Conservation (phyloP, 768 basidiomycete species). For the Boletus pseudopeckii region DNA sequence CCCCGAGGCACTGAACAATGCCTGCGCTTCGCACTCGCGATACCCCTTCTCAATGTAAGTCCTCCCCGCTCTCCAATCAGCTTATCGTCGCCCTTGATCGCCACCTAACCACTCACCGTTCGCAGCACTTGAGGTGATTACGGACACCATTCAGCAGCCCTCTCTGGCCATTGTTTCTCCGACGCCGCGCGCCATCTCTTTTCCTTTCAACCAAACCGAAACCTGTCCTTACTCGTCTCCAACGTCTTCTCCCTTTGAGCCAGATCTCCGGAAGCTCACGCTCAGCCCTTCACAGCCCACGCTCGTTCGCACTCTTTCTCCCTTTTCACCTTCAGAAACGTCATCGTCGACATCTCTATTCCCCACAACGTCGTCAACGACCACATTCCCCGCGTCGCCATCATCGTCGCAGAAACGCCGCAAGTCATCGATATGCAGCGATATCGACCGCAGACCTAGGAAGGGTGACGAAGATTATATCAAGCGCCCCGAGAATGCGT, state of each 20-base stretch:
- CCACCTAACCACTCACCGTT: conserved; percentile 14
- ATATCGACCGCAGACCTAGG: conserved; percentile 47
- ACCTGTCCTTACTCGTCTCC: conserved; percentile 66
- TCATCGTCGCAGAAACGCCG: conserved; percentile 47
- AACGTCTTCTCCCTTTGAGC: conserved; percentile 69
- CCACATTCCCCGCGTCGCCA: conserved; percentile 33
- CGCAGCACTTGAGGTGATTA: conserved; percentile 72
- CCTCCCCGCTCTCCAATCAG: background rate
- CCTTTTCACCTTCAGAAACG: conserved; percentile 32
- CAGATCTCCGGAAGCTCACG: conserved; percentile 50
- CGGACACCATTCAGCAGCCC: conserved; percentile 58
- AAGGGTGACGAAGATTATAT: conserved; percentile 81
- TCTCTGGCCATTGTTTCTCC: conserved; percentile 52
- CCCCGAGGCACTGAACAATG: conserved; percentile 41
- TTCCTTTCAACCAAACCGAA: conserved; percentile 37
- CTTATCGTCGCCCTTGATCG: conserved; percentile 1
- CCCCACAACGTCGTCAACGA: conserved; percentile 36
- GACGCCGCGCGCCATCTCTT: conserved; percentile 55
- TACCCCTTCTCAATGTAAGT: conserved; percentile 53
- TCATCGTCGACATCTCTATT: conserved; percentile 43
- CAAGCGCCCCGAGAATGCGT: conserved; percentile 81
- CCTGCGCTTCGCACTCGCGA: conserved; percentile 79
- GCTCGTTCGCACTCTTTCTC: conserved; percentile 40
- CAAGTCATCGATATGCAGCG: conserved; percentile 47
- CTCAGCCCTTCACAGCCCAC: conserved; percentile 42